Conservation (phyloP, 2,329 filamentous ascomycete genomes). For the Lachnellula occidentalis region DNA sequence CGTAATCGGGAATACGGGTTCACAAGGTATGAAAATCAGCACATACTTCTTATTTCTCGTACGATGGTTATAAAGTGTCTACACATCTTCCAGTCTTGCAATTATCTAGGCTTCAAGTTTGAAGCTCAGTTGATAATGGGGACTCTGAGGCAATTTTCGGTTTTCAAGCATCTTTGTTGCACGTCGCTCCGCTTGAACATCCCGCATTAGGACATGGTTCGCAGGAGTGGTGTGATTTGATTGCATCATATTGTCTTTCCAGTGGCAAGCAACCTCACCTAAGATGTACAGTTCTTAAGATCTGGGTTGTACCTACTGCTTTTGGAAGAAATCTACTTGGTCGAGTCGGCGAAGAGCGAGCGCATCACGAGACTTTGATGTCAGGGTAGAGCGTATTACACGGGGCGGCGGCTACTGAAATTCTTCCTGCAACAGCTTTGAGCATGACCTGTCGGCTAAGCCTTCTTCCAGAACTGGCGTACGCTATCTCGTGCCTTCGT, state of each 20-base stretch:
- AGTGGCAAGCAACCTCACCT: neutral
- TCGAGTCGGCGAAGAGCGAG: too few species aligned
- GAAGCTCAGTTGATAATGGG: neutral
- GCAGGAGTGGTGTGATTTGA: conserved; percentile 1
- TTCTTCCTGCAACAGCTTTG: too few species aligned
- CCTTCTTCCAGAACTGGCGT: too few species aligned
- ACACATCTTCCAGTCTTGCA: neutral
- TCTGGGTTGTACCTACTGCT: neutral
- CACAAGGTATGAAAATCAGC: too few species aligned
- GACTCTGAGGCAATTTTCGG: neutral
- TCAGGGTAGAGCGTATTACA: too few species aligned
- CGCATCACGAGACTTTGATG: too few species aligned
- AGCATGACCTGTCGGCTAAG: too few species aligned
- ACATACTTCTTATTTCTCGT: neutral
- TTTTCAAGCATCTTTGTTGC: conserved; percentile 1
- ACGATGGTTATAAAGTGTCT: neutral
- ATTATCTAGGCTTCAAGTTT: neutral
- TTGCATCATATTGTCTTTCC: neutral
- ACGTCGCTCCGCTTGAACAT: conserved; percentile 8
- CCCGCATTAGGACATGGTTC: conserved; percentile 1
- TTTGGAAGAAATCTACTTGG: too few species aligned
- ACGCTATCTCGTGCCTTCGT: too few species aligned
- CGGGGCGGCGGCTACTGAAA: too few species aligned
- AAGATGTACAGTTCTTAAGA: neutral
- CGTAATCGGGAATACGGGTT: neutral